Percentiles rank a stretch among this genome's conserved stretches.
phyloP scores from a whole-genome alignment of 163 green algal species.

The Scenedesmus sp. region DNA sequence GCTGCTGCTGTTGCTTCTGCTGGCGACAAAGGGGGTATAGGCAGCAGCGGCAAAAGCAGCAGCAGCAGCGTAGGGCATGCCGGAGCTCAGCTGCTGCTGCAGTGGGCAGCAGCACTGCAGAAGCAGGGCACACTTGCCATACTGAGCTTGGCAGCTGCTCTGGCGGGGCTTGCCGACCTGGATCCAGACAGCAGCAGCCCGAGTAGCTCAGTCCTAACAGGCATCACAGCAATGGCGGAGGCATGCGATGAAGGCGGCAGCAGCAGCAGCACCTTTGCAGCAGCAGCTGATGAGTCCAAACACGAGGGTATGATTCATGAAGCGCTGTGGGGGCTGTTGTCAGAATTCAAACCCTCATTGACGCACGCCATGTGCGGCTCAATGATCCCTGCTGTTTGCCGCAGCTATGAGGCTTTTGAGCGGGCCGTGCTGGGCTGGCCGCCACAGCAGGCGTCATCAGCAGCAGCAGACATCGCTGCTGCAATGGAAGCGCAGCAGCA shows the following conservation, averaged over 20 bases:
- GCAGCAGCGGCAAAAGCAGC: slow-evolving; percentile 11
- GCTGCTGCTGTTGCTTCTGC: not conserved
- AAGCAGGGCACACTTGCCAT: not conserved
- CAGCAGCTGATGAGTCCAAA: not conserved
- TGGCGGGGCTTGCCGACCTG: not conserved
- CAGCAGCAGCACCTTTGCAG: not conserved
- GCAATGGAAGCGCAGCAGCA: no score
- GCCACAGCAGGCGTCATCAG: not conserved
- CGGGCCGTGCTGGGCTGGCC: slow-evolving; percentile 1
- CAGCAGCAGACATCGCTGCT: not conserved
- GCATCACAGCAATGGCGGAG: not conserved
- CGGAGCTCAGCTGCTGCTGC: not conserved
- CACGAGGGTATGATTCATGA: not conserved
- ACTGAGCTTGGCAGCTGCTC: not conserved
- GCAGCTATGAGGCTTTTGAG: not conserved
- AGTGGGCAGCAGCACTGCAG: not conserved
- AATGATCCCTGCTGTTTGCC: not conserved
- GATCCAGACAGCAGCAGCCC: not conserved
- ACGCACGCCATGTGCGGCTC: not conserved
- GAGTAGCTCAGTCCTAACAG: not conserved
- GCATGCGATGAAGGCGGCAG: not conserved
- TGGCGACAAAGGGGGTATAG: not conserved
- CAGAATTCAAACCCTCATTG: not conserved
- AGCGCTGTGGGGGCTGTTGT: not conserved
- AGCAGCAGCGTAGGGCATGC: not conserved